These are phyloP conservation scores for Calonectria pteridis DNA, from an alignment of 2,329 filamentous ascomycete genomes.

Conservation along the genomic window DNA sequence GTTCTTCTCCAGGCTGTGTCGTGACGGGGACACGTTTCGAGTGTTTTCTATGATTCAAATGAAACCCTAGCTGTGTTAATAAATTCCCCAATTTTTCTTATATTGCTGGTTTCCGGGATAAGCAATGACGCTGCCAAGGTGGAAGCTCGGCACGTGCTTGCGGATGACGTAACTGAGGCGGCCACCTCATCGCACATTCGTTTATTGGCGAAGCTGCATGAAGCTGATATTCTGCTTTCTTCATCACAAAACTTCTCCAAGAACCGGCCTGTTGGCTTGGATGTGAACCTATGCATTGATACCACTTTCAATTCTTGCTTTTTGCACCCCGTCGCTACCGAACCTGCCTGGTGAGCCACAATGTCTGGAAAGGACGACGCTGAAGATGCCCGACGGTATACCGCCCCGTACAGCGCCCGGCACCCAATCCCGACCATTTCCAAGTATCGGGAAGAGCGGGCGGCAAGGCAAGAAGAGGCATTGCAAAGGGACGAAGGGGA, in stretches of 20 bases:
- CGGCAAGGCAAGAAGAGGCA: constrained; percentile 56
- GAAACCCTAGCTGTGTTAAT: not conserved
- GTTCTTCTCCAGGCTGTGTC: not conserved
- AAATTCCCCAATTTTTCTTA: not conserved
- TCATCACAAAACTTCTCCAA: not conserved
- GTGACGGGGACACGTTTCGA: not conserved
- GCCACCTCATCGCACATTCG: constrained; percentile 35
- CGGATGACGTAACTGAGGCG: constrained; percentile 41
- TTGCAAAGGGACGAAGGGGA: constrained; percentile 45
- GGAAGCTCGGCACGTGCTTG: constrained; percentile 40
- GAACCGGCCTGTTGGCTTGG: not conserved
- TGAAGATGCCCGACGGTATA: constrained; percentile 53
- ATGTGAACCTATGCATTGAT: not conserved
- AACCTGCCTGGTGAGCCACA: constrained; percentile 24
- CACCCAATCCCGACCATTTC: constrained; percentile 63
- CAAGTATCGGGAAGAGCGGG: constrained; percentile 61
- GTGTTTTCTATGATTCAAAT: not conserved
- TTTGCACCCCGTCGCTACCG: constrained; percentile 10
- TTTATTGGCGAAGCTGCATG: constrained; percentile 5
- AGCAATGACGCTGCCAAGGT: constrained; percentile 38
- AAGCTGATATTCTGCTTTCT: not conserved
- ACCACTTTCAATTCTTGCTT: constrained; percentile 9
- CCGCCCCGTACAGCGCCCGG: constrained; percentile 56
- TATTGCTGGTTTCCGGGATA: constrained; percentile 18
- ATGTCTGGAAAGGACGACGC: constrained; percentile 54